phyloP scores from a whole-genome alignment of 2,329 filamentous ascomycete genomes.

The Nigrospora sphaerica region DNA sequence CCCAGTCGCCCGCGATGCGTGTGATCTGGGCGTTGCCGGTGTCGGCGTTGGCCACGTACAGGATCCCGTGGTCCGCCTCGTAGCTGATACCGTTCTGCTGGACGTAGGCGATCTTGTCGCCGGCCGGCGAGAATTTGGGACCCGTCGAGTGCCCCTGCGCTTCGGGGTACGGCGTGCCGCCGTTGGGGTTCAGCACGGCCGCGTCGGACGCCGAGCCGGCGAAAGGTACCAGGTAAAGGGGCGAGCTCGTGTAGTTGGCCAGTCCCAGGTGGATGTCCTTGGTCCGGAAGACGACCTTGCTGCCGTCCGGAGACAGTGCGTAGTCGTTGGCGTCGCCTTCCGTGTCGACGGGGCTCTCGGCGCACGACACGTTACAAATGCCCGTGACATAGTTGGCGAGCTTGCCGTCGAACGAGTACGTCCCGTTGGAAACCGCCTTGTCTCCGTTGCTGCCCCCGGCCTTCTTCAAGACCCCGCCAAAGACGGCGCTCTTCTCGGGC shows the following conservation, averaged over 20 bases:
- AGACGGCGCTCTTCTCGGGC: slow-evolving; percentile 50
- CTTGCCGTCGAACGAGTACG: slow-evolving; percentile 18
- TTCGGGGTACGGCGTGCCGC: slow-evolving; percentile 19
- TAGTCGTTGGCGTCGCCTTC: slow-evolving; percentile 51
- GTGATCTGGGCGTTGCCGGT: slow-evolving; percentile 34
- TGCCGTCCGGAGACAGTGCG: slow-evolving; percentile 42
- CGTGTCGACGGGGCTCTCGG: slow-evolving; percentile 38
- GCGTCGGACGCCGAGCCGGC: slow-evolving; percentile 20
- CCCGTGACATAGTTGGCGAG: slow-evolving; percentile 27
- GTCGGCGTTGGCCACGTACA: slow-evolving; percentile 34
- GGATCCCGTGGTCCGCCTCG: slow-evolving; percentile 35
- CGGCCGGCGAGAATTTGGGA: slow-evolving; percentile 48
- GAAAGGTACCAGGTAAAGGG: slow-evolving; percentile 27
- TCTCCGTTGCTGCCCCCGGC: background rate
- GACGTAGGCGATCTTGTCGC: slow-evolving; percentile 50
- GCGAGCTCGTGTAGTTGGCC: slow-evolving; percentile 41
- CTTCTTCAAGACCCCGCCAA: slow-evolving; percentile 44
- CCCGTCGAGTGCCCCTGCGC: slow-evolving; percentile 25
- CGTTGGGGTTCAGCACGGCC: slow-evolving; percentile 24
- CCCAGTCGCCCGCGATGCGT: slow-evolving; percentile 22
- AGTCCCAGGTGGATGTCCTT: slow-evolving; percentile 48
- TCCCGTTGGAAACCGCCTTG: too few relatives aligned
- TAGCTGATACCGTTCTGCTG: slow-evolving; percentile 55
- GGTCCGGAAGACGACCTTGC: slow-evolving; percentile 42
- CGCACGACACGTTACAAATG: slow-evolving; percentile 22